Base-by-base conservation (phyloP, 208 protist genomes). In the Leishmania arabica region DNA sequence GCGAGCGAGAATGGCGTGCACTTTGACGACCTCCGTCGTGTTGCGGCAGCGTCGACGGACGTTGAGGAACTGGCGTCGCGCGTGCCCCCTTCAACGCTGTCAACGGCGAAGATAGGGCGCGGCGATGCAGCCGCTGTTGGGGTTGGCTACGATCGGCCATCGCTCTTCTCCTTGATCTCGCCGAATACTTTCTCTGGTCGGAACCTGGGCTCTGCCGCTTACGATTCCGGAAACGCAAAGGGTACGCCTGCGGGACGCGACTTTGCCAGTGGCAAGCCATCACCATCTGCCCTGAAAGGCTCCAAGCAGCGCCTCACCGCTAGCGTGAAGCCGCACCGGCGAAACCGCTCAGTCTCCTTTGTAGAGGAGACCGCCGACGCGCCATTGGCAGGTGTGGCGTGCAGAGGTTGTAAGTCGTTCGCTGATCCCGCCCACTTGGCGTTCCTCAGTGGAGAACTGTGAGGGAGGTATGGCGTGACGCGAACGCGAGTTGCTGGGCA, bases 111-210 rank as follows among this genome's bases (percentile, higher is more conserved):
- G 7, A 17, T 37, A 51, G 27, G 69, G 27, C 24, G 45, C 21
- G 45, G 6, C 3, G 8, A 51, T 31, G 27, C 72, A 45, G n/a
- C 42, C 13, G 31, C 51, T 19, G n/a, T 54, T 19, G 51, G 72
- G 49, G 13, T 21, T 3, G 58, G 24, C 15, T 37, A 31, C 19
- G 27, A 83, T 6, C 54, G 71, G 37, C 17, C 40, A 17, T 85
- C 82, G 8, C 77, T 85, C 0, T 85, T 85, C 37, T 85, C 82
- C 51, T 73, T 78, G 6, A 58, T 85, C 31, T 80, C 82, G 4
- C 77, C 77, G 17, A 85, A 71, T 54, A 60, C 82, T 27, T 85
- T 78, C 54, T 68, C 72, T 8, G 82, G 82, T 4, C 47, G 82
- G 0, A 78, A 34, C 34, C 77, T 84, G 11, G 69, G 42, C 49